These are phyloP conservation scores for Ettlia oleoabundans DNA, from an alignment of 139 green algal genomes.

Conservation along the genomic window DNA sequence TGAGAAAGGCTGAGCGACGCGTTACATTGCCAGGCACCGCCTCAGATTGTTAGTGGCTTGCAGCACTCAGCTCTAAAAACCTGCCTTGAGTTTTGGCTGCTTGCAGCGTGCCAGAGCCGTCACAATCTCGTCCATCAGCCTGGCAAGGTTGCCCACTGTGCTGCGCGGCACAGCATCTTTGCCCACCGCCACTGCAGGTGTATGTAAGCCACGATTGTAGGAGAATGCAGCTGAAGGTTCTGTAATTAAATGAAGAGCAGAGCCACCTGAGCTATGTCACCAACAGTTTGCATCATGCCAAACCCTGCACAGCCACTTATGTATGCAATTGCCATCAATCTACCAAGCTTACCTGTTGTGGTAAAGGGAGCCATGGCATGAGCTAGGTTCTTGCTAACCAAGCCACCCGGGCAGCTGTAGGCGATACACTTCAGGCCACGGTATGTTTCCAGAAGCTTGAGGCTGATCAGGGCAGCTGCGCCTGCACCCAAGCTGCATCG, in stretches of 20 bases:
- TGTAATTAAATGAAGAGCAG: background rate
- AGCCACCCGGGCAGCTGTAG: slow-evolving; percentile 49
- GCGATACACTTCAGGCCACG: slow-evolving; percentile 56
- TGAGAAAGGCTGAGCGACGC: background rate
- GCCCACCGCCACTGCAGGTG: slow-evolving; percentile 47
- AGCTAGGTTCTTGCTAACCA: slow-evolving; percentile 49
- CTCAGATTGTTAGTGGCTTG: no score
- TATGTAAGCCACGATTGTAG: background rate
- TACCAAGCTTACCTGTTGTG: slow-evolving; percentile 39
- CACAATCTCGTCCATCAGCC: slow-evolving; percentile 66
- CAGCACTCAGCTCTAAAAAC: no score
- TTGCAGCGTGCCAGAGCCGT: slow-evolving; percentile 50
- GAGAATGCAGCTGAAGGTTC: background rate
- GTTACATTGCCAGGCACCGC: background rate
- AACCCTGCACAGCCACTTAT: no score
- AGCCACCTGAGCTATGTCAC: no score
- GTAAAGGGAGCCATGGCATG: slow-evolving; percentile 43
- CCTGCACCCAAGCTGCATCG: slow-evolving; percentile 50
- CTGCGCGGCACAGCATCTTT: slow-evolving; percentile 53
- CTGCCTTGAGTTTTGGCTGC: slow-evolving; percentile 44
- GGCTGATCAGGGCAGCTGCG: slow-evolving; percentile 51
- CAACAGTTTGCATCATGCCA: no score
- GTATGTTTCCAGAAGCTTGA: slow-evolving; percentile 55
- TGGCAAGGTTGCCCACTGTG: slow-evolving; percentile 44
- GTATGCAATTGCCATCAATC: no score